A percentile compares a stretch with the other conserved stretches of the same genome.
Conservation (phyloP, 2,329 filamentous ascomycete genomes). For the Ceratocystis cacaofunesta region DNA sequence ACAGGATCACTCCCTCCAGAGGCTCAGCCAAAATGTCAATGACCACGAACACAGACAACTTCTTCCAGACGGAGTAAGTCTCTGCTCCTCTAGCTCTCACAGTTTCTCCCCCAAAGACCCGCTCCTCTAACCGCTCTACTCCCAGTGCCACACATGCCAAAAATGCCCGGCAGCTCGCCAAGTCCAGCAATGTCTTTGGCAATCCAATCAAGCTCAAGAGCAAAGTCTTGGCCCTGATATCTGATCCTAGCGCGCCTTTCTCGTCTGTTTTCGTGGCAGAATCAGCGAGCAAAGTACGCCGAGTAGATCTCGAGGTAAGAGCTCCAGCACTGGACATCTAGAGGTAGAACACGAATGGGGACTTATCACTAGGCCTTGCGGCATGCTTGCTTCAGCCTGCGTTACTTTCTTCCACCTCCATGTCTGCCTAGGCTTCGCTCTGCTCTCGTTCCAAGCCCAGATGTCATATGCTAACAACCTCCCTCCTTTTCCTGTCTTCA, state of each 20-base stretch:
- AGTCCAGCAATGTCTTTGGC: constrained; percentile 63
- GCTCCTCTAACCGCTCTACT: constrained; percentile 11
- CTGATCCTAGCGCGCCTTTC: constrained; percentile 47
- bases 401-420: neutral
- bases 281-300: constrained; percentile 66
- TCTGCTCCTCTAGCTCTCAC: neutral
- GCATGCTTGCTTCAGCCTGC: too few species aligned
- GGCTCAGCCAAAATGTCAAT: constrained; percentile 14
- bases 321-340: neutral
- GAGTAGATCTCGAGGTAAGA: constrained; percentile 57
- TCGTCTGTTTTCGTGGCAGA: constrained; percentile 65
- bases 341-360: too few species aligned
- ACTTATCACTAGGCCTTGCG: too few species aligned
- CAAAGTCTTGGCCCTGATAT: constrained; percentile 64
- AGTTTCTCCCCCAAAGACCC: neutral
- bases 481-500: neutral
- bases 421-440: neutral
- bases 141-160: constrained; percentile 35
- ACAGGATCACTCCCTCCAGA: neutral
- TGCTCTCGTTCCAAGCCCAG: neutral
- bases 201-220: constrained; percentile 65
- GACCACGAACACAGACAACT: constrained; percentile 61
- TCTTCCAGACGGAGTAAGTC: constrained; percentile 84
- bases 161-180: constrained; percentile 49
- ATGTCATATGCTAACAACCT: neutral